Conservation (phyloP, 306 rosid genomes). For the Lablab purpureus region DNA sequence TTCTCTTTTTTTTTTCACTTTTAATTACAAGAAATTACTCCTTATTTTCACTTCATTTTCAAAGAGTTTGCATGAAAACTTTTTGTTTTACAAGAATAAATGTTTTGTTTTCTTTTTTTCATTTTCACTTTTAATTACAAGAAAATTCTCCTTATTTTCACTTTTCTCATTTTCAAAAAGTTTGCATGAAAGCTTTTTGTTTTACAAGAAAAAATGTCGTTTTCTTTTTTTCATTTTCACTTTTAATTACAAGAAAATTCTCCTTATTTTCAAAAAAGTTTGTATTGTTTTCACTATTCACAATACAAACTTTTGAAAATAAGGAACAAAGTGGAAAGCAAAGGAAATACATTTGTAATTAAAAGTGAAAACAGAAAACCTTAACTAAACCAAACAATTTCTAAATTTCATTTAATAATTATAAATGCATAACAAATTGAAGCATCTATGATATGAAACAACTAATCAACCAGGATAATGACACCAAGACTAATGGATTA, state of each 20-base stretch:
- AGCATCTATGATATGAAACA: conserved; percentile 35
- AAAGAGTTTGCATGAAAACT: not conserved
- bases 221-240: not conserved
- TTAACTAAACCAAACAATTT: not conserved
- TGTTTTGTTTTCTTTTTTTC: not conserved
- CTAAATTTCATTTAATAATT: conserved; percentile 8
- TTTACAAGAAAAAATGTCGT: not conserved
- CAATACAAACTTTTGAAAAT: not conserved
- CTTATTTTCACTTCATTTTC: not conserved
- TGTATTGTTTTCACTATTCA: not conserved
- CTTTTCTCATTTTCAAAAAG: not conserved
- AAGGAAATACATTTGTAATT: not conserved
- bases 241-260: not conserved
- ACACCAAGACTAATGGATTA: not conserved
- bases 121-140: not conserved
- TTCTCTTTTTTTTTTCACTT: not conserved
- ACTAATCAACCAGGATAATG: conserved; percentile 30
- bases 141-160: not conserved
- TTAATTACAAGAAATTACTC: not conserved
- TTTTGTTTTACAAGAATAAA: not conserved
- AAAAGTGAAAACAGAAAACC: not conserved
- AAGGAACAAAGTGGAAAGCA: not conserved
- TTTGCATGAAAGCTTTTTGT: not conserved
- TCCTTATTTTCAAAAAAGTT: not conserved
- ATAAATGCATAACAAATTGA: conserved; percentile 20